Evolutionary conservation across 208 protist species (phyloP), one percentile per base, ranked within the genome.

Genomic region (Borovskyia barvae): DNA sequence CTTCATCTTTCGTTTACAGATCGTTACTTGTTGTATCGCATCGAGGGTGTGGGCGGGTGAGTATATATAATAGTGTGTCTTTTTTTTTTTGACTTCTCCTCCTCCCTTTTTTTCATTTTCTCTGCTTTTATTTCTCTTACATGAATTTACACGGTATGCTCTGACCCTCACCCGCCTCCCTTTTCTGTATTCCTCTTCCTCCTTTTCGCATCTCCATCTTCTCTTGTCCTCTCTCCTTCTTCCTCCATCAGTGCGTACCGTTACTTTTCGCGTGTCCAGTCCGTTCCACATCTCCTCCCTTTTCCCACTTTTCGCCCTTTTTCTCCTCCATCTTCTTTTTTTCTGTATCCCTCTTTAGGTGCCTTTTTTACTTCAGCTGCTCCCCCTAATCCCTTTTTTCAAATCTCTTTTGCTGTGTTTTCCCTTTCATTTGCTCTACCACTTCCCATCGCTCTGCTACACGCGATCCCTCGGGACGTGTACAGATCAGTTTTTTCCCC

Each of bases 331-430:
- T n/a, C 46, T 51, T 12, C 12, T 33, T 12, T 54, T 7, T 37
- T 19, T 40, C 20, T 54, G 29, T 54, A 33, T 54, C 26, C 12
- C 26, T 6, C 20, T 33, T 67, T 67, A 36, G 40, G 52, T 56
- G 26, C 54, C 26, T 62, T 47, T 48, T 22, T 53, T 25, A 19
- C 36, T 4, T 35, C 43, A 14, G 35, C 35, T 14, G 14, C 35
- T 14, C 11, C 35, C 35, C 9, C 35, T 9, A 9, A 39, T 20
- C 17, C 17, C 9, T 15, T 15, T 20, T 45, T 8, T 15, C 40
- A 25, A 19, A 25, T 45, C 24, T 45, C 24, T 45, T 45, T 45
- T 45, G 17, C 15, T 45, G 11, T 45, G 5, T 39, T 39, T 14
- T 45, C 24, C 24, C n/a, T n/a, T n/a, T n/a, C n/a, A n/a, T n/a